Evolutionary conservation across 345 rosid species (phyloP).

Genomic region (Melaleuca alternifolia): DNA sequence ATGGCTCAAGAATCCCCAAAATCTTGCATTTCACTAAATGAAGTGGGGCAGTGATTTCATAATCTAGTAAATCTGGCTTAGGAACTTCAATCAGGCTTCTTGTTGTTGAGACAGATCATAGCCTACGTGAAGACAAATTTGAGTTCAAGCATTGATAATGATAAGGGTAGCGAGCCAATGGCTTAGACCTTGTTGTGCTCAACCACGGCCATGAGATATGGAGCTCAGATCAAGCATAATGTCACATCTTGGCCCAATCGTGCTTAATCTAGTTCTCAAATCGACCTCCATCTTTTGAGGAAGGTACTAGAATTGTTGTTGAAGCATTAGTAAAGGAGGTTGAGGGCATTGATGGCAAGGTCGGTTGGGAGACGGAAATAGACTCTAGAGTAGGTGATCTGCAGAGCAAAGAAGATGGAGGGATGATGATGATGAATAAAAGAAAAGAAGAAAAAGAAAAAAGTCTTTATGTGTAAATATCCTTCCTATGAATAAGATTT

Average conservation of each 20-base stretch:
- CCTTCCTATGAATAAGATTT: too few species aligned
- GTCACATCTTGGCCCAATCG: background rate
- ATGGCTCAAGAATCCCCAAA: background rate
- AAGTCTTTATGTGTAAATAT: too few species aligned
- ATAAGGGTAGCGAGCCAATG: background rate
- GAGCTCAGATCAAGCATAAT: background rate
- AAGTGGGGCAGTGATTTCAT: background rate
- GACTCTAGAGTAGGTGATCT: too few species aligned
- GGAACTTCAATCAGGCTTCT: background rate
- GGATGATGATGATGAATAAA: too few species aligned
- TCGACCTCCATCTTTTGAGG: background rate
- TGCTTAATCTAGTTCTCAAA: accelerated
- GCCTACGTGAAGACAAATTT: background rate
- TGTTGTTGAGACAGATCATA: background rate
- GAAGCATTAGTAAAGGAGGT: background rate
- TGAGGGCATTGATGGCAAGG: background rate
- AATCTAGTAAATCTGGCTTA: background rate
- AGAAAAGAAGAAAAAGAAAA: too few species aligned
- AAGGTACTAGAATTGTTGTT: background rate
- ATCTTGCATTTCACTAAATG: background rate
- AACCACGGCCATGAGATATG: background rate
- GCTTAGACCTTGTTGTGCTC: background rate
- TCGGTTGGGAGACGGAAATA: background rate
- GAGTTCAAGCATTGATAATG: background rate
- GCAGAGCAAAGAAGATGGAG: too few species aligned